Percentiles rank a stretch among this genome's conserved stretches.
phyloP scores from a whole-genome alignment of 306 rosid species.

The Prunus mume region DNA sequence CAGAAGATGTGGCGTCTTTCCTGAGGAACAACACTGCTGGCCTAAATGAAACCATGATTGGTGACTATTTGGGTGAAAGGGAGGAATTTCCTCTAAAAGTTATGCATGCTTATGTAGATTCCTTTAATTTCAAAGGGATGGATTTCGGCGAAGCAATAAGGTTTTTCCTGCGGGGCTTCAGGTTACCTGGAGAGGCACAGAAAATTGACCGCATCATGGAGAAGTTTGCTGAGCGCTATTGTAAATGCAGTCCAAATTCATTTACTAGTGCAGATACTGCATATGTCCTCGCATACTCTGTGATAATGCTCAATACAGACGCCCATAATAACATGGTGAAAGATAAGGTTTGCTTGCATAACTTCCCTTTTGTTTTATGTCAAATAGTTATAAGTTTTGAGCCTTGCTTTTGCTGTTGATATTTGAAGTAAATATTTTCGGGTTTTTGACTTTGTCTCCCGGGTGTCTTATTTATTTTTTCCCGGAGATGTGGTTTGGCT shows the following conservation, averaged over 20 bases:
- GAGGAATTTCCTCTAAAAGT: slow-evolving; percentile 92
- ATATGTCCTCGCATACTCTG: slow-evolving; percentile 97
- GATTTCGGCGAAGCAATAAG: slow-evolving; percentile 94
- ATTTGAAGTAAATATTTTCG: neutral
- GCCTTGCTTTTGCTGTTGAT: neutral
- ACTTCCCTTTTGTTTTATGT: slow-evolving; percentile 20
- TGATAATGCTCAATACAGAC: slow-evolving; percentile 97
- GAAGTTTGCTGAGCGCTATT: slow-evolving; percentile 99
- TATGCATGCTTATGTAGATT: slow-evolving; percentile 99
- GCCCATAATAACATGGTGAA: slow-evolving; percentile 98
- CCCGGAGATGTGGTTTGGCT: slow-evolving; percentile 2
- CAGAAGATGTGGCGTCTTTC: slow-evolving; percentile 88
- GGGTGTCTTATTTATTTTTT: neutral
- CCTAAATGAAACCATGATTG: slow-evolving; percentile 81
- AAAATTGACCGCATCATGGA: slow-evolving; percentile 99
- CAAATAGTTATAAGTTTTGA: neutral
- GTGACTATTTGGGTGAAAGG: slow-evolving; percentile 98
- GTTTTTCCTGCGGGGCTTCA: slow-evolving; percentile 94
- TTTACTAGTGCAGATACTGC: slow-evolving; percentile 99
- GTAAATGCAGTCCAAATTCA: slow-evolving; percentile 93
- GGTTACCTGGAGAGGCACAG: slow-evolving; percentile 99
- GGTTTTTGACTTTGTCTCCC: neutral
- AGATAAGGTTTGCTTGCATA: slow-evolving; percentile 71
- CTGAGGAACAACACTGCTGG: slow-evolving; percentile 76
- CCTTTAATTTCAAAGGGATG: slow-evolving; percentile 83